These are phyloP conservation scores for Suhomyces vadensis DNA, from an alignment of 805 yeast species.

Conservation along the genomic window DNA sequence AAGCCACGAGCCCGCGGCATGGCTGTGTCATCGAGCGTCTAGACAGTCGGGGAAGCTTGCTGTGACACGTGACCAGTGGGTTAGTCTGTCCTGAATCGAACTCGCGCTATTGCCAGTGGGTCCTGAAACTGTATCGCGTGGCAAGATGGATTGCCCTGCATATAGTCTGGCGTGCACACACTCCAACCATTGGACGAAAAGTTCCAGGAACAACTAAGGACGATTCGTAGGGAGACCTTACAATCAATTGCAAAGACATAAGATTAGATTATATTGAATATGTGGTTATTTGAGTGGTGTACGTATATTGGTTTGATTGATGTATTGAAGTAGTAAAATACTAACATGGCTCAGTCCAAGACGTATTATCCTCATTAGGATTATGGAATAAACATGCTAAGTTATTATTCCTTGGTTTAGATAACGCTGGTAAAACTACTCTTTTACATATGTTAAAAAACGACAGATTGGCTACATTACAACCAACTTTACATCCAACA, in stretches of 20 bases:
- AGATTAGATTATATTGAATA: conserved; percentile 9
- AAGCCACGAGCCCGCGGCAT: background rate
- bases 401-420: conserved; percentile 47
- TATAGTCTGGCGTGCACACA: background rate
- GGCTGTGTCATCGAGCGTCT: background rate
- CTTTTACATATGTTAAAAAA: conserved; percentile 60
- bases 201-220: background rate
- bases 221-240: background rate
- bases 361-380: conserved; percentile 46
- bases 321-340: conserved; percentile 3
- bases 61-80: no score
- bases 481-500: conserved; percentile 98
- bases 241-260: background rate
- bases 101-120: background rate
- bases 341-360: conserved; percentile 39
- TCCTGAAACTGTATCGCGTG: background rate
- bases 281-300: conserved; percentile 44
- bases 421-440: conserved; percentile 50
- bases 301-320: conserved; percentile 17
- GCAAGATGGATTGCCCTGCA: conserved; percentile 1
- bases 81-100: no score
- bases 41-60: no score
- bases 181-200: conserved; percentile 1
- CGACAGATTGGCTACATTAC: conserved; percentile 95
- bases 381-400: conserved; percentile 53